A percentile compares a stretch with the other conserved stretches of the same genome.
These are phyloP conservation scores for Meira miltonrushii DNA, from an alignment of 1,284 basidiomycete genomes.

Conservation along the genomic window DNA sequence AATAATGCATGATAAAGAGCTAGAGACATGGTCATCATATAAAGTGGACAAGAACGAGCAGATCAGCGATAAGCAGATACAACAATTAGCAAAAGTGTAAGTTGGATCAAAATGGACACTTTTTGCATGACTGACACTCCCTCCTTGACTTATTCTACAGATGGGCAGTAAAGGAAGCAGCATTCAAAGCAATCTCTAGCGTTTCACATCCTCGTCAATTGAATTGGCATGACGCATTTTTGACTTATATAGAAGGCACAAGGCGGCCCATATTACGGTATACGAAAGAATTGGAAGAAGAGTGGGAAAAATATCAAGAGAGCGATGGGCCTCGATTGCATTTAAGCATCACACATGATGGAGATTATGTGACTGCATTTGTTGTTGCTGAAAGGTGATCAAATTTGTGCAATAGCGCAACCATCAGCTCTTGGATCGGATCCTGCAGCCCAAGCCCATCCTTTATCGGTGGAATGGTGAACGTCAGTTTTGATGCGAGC, in stretches of 20 bases:
- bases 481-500: slow-evolving; percentile 14
- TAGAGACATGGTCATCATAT: background rate
- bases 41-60: background rate
- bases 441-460: slow-evolving; percentile 74
- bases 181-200: slow-evolving; percentile 74
- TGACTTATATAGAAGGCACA: background rate
- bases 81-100: background rate
- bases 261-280: background rate
- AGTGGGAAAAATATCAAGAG: background rate
- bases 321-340: slow-evolving; percentile 54
- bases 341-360: slow-evolving; percentile 75
- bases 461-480: slow-evolving; percentile 5
- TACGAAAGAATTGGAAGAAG: background rate
- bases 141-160: slow-evolving; percentile 24
- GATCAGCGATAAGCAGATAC: background rate
- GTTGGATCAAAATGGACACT: background rate
- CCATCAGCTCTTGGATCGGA: slow-evolving; percentile 72
- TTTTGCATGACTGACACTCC: background rate
- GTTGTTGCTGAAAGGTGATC: slow-evolving; percentile 62
- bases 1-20: slow-evolving; percentile 19
- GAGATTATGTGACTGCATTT: slow-evolving; percentile 70
- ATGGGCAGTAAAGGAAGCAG: slow-evolving; percentile 70
- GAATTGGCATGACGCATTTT: slow-evolving; percentile 9
- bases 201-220: background rate
- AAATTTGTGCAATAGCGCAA: slow-evolving; percentile 37